phyloP scores from a whole-genome alignment of 23 red algal genomes.

The Gracilaria gracilis region DNA sequence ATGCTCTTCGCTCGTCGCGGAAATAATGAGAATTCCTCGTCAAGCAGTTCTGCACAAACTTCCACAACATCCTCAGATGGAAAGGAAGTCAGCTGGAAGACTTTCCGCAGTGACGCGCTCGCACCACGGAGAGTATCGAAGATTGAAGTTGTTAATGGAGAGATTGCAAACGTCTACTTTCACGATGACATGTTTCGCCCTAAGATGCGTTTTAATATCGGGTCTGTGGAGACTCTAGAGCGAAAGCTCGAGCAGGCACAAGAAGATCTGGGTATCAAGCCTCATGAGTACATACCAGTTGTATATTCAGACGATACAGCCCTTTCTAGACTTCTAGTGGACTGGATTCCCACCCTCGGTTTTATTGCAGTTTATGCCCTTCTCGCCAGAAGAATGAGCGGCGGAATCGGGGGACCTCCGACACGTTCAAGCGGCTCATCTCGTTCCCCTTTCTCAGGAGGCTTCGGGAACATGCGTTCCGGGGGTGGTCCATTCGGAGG shows the following conservation, averaged over 20 bases:
- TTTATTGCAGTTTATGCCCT: conserved; percentile 85
- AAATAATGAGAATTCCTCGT: conserved; percentile 26
- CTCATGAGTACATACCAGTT: conserved; percentile 89
- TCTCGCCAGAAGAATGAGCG: conserved; percentile 75
- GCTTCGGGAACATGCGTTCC: conserved; percentile 62
- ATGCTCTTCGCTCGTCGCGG: conserved; percentile 60
- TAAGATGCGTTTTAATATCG: conserved; percentile 84
- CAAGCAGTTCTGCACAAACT: neutral
- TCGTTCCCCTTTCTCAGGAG: conserved; percentile 63
- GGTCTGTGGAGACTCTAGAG: conserved; percentile 89
- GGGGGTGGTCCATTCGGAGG: conserved; percentile 58
- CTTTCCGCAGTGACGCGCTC: conserved; percentile 77
- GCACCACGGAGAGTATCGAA: conserved; percentile 80
- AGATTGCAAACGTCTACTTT: conserved; percentile 87
- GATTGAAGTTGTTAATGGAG: conserved; percentile 91
- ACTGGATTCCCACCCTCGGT: conserved; percentile 88
- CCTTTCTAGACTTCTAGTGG: conserved; percentile 65
- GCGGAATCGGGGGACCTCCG: conserved; percentile 64
- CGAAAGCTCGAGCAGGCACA: conserved; percentile 88
- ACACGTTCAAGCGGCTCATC: conserved; percentile 64
- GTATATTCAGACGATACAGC: conserved; percentile 84
- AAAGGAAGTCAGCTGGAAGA: conserved; percentile 68
- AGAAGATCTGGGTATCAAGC: conserved; percentile 82
- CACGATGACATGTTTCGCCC: conserved; percentile 76
- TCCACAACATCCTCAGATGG: conserved; percentile 37